A percentile compares a stretch with the other conserved stretches of the same genome.
Evolutionary conservation across 2,329 filamentous ascomycete genomes (phyloP).

Genomic region (Colletotrichum sp.): DNA sequence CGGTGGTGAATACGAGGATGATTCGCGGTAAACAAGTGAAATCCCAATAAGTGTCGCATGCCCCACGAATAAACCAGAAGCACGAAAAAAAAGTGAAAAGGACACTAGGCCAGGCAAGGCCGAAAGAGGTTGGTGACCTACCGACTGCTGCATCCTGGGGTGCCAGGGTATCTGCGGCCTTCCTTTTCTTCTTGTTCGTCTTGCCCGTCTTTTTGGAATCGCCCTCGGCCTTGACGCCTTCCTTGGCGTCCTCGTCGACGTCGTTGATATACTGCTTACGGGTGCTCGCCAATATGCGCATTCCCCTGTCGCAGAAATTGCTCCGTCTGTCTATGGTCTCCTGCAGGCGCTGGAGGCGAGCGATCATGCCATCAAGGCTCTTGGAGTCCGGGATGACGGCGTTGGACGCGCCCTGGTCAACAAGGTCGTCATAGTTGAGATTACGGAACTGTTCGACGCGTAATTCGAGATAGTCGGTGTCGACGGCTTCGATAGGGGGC

Average conservation of each 20-base stretch:
- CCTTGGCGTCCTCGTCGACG: constrained; percentile 47
- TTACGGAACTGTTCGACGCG: constrained; percentile 63
- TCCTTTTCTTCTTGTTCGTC: constrained; percentile 75
- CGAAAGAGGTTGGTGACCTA: constrained; percentile 9
- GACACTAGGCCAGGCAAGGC: neutral
- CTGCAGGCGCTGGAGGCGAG: constrained; percentile 67
- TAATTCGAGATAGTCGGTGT: constrained; percentile 72
- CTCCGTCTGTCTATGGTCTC: constrained; percentile 72
- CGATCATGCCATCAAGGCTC: constrained; percentile 67
- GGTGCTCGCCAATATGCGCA: constrained; percentile 71
- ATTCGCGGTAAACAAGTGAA: constrained; percentile 3
- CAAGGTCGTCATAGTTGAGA: constrained; percentile 71
- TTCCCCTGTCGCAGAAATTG: constrained; percentile 72
- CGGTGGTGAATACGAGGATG: constrained; percentile 1
- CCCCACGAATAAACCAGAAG: constrained; percentile 1
- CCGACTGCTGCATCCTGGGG: constrained; percentile 55
- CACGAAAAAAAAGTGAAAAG: neutral
- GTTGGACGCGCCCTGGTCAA: constrained; percentile 65
- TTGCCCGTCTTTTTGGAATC: constrained; percentile 54
- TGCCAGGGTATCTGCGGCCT: constrained; percentile 65
- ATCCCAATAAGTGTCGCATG: neutral
- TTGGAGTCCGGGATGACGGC: constrained; percentile 67
- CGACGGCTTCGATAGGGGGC: constrained; percentile 58
- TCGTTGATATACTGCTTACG: constrained; percentile 68
- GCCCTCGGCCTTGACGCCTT: constrained; percentile 49